These are phyloP conservation scores for Ettlia oleoabundans DNA, from an alignment of 139 green algal genomes.

Conservation along the genomic window DNA sequence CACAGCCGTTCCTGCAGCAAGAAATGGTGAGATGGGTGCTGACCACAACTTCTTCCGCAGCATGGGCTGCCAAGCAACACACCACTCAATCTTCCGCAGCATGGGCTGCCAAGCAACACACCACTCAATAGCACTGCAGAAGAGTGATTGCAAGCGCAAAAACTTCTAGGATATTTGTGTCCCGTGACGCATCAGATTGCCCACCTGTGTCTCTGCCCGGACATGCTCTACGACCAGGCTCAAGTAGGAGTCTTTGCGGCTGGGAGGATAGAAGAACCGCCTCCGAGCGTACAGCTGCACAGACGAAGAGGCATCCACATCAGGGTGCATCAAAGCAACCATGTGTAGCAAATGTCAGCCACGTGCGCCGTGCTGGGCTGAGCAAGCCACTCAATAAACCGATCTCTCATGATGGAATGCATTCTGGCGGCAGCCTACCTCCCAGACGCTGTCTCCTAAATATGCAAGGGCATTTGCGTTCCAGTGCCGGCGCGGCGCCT, in stretches of 20 bases:
- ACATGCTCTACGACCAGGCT: conserved; percentile 49
- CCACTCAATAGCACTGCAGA: too few relatives aligned
- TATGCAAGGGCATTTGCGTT: conserved; percentile 64
- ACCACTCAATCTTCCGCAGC: too few relatives aligned
- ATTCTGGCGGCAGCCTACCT: too few relatives aligned
- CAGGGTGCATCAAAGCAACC: too few relatives aligned
- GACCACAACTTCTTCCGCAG: too few relatives aligned
- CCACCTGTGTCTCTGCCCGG: conserved; percentile 64
- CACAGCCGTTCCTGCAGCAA: conserved; percentile 44
- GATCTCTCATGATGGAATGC: too few relatives aligned
- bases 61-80: too few relatives aligned
- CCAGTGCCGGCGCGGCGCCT: conserved; percentile 41
- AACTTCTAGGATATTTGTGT: neutral
- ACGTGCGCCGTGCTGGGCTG: too few relatives aligned
- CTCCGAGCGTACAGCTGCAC: conserved; percentile 64
- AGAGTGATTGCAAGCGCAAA: neutral
- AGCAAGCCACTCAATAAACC: too few relatives aligned
- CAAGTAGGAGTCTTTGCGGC: conserved; percentile 48
- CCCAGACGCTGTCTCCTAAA: conserved; percentile 68
- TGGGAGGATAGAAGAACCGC: conserved; percentile 59
- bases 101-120: neutral
- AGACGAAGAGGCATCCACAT: neutral
- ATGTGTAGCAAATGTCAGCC: too few relatives aligned
- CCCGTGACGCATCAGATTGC: neutral
- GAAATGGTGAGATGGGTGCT: too few relatives aligned